Conservation (phyloP, 768 basidiomycete species). For the Suillus americanus region DNA sequence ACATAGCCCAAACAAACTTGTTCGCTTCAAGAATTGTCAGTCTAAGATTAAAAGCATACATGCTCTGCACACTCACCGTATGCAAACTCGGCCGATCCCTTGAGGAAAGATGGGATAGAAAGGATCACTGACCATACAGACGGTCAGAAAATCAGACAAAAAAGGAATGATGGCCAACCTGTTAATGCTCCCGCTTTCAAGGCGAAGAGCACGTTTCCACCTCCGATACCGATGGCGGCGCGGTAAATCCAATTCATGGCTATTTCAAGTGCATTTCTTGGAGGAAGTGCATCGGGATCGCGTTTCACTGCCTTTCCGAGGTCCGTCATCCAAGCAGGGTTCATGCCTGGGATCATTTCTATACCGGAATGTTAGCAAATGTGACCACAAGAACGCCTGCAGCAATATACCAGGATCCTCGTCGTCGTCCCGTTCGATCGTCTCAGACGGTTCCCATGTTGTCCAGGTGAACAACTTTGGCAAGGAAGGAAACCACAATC, state of each 20-base stretch:
- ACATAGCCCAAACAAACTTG: constrained; percentile 73
- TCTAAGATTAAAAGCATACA: neutral
- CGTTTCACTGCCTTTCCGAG: constrained; percentile 56
- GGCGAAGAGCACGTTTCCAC: constrained; percentile 67
- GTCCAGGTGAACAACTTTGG: constrained; percentile 41
- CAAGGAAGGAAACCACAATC: constrained; percentile 58
- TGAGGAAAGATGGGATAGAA: constrained; percentile 58
- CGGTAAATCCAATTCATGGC: constrained; percentile 47
- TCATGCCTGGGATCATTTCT: constrained; percentile 61
- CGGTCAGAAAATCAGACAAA: neutral
- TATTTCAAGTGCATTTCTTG: constrained; percentile 56
- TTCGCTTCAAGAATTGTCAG: constrained; percentile 41
- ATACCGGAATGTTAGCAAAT: neutral
- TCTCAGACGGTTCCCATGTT: constrained; percentile 46
- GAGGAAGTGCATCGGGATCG: constrained; percentile 77
- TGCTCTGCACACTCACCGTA: constrained; percentile 47
- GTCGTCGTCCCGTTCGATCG: constrained; percentile 52
- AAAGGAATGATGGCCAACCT: constrained; percentile 33
- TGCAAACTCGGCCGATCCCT: constrained; percentile 53
- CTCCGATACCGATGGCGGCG: constrained; percentile 37
- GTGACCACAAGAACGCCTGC: no score
- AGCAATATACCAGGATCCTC: constrained; percentile 57
- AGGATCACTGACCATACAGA: constrained; percentile 44
- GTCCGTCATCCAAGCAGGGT: constrained; percentile 42
- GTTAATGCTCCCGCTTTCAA: constrained; percentile 70